phyloP scores from a whole-genome alignment of 768 basidiomycete species.

The Tylopilus rubrobrunneus region DNA sequence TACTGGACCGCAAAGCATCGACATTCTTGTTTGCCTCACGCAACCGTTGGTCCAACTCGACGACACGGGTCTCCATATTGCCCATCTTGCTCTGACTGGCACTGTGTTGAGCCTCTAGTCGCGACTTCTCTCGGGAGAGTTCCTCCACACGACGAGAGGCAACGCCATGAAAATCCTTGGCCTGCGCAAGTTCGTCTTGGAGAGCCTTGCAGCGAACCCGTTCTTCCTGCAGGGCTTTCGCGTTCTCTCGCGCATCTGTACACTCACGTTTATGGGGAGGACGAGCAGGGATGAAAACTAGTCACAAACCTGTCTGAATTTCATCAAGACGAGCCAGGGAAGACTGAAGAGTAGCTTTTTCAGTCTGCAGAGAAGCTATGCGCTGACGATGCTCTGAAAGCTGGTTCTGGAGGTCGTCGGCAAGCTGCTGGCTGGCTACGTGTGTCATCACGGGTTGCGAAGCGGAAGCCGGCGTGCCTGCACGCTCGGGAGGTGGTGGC shows the following conservation, averaged over 20 bases:
- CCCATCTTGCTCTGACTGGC: conserved; percentile 16
- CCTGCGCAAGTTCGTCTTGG: conserved; percentile 19
- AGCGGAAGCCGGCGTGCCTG: conserved; percentile 1
- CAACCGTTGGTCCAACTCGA: conserved; percentile 12
- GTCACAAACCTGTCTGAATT: conserved; percentile 29
- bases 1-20: conserved; percentile 21
- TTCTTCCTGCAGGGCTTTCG: conserved; percentile 18
- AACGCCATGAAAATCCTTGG: conserved; percentile 5
- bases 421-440: not conserved
- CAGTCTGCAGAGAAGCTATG: conserved; percentile 20
- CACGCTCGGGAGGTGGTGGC: conserved; percentile 14
- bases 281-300: not conserved
- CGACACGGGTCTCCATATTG: conserved; percentile 8
- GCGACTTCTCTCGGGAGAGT: conserved; percentile 23
- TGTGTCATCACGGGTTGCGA: conserved; percentile 1
- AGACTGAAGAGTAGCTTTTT: conserved; percentile 25
- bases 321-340: conserved; percentile 29
- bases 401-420: conserved; percentile 13
- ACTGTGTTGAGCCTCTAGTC: conserved; percentile 13
- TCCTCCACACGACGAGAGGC: conserved; percentile 16
- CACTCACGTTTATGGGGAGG: not conserved
- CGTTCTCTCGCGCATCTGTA: conserved; percentile 17
- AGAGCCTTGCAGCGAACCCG: conserved; percentile 18
- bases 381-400: conserved; percentile 18
- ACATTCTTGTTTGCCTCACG: conserved; percentile 4